Evolutionary conservation across 768 basidiomycete species (phyloP), one percentile per base, ranked within the genome.

Genomic region (Hydnum rufescens): DNA sequence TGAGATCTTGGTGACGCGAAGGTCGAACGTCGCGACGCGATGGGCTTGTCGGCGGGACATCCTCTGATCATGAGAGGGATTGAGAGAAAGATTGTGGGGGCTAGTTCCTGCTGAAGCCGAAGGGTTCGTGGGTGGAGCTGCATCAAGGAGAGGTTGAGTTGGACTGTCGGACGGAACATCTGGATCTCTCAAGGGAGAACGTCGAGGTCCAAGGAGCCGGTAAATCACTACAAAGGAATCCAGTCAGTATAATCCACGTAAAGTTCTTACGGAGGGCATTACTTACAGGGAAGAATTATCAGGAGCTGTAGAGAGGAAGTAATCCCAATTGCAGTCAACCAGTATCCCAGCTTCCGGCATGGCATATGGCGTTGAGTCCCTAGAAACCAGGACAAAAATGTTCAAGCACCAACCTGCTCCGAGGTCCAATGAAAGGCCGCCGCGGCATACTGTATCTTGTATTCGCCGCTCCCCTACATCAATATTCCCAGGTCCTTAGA

Each of bases 21-120:
- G 31, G 34, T 55, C 55, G 34, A 55, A 55, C 13, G 31, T 30
- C 23, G 51, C 32, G 52, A 46, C 44, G 44, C 28, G 18, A 34
- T 5, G 29, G 48, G 52, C 25, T 22, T 39, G 50, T 28, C 32
- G 34, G 31, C 32, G 8, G 32, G 5, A 28, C 5, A 13, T 18
- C 8, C 31, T 1, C 51, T 28, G n/a, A 32, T 30, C 13, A 28
- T 34, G 49, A 16, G 31, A 34, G 16, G 25, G 49, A 31, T 25
- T 26, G 16, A 18, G 23, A 28, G 31, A 32, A 13, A 28, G 28
- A 31, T 34, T 2, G 32, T 16, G 6, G 26, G 23, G 44, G 23
- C 19, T 39, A 8, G 34, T 39, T 8, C 8, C 8, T 19, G 34
- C 19, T n/a, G n/a, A n/a, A n/a, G n/a, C n/a, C n/a, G n/a, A n/a